Evolutionary conservation across 2,329 filamentous ascomycete species (phyloP).

Genomic region (Xylariaceae sp.): DNA sequence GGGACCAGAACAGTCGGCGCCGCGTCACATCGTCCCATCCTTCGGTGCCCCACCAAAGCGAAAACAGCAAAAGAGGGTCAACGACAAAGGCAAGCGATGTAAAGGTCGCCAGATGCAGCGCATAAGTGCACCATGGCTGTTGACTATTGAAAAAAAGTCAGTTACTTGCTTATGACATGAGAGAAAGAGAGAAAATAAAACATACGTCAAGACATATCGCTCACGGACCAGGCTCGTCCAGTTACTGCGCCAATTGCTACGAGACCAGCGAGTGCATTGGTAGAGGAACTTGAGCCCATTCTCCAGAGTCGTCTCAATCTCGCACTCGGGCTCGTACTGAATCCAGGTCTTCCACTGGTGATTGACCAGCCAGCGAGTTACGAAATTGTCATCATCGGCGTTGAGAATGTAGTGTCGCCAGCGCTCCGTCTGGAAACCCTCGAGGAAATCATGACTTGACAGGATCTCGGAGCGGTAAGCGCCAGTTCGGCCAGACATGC

Average conservation of each 20-base stretch:
- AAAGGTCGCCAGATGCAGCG: conserved; percentile 86
- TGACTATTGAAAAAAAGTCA: conserved; percentile 50
- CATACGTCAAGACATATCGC: conserved; percentile 81
- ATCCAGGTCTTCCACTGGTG: conserved; percentile 93
- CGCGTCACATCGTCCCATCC: conserved; percentile 53
- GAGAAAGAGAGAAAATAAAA: conserved; percentile 38
- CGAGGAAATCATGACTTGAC: conserved; percentile 75
- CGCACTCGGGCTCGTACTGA: conserved; percentile 86
- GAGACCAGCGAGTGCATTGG: conserved; percentile 90
- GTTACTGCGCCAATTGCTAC: conserved; percentile 97
- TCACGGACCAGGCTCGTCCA: conserved; percentile 83
- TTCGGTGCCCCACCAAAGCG: conserved; percentile 64
- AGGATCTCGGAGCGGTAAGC: conserved; percentile 88
- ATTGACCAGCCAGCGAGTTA: conserved; percentile 90
- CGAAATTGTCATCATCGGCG: conserved; percentile 96
- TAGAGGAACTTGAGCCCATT: conserved; percentile 83
- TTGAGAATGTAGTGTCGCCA: conserved; percentile 88
- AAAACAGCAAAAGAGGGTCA: conserved; percentile 66
- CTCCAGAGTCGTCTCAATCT: conserved; percentile 89
- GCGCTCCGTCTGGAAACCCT: conserved; percentile 85
- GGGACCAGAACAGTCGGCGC: conserved; percentile 51
- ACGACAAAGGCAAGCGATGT: conserved; percentile 79
- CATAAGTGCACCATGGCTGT: conserved; percentile 90
- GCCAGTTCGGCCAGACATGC: conserved; percentile 89
- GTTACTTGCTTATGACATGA: neutral